Evolutionary conservation across 2,329 filamentous ascomycete species (phyloP).

Genomic region (Ophiostoma montium): DNA sequence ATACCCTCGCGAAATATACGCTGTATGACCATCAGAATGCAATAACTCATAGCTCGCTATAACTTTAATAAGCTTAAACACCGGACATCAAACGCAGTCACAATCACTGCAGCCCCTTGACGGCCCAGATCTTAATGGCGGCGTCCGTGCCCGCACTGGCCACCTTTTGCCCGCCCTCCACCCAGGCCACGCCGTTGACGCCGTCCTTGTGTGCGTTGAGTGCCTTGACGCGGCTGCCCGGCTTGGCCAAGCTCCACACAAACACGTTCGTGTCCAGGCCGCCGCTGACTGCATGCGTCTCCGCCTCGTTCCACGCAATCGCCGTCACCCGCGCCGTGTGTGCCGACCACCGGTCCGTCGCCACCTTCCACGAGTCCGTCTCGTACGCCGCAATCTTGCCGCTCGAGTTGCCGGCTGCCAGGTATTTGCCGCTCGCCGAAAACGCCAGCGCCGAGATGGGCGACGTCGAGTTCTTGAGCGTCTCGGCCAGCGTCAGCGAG

Average conservation of each 20-base stretch:
- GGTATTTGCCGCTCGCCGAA: slow-evolving; percentile 57
- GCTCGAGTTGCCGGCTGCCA: slow-evolving; percentile 70
- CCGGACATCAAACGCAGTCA: too few relatives aligned
- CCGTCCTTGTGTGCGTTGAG: slow-evolving; percentile 92
- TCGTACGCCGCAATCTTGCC: slow-evolving; percentile 83
- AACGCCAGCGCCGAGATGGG: slow-evolving; percentile 72
- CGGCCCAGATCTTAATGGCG: slow-evolving; percentile 76
- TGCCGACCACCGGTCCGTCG: slow-evolving; percentile 58
- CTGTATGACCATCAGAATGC: too few relatives aligned
- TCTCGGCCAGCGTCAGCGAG: slow-evolving; percentile 37
- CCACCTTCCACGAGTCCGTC: slow-evolving; percentile 45
- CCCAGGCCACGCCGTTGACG: slow-evolving; percentile 73
- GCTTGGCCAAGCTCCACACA: slow-evolving; percentile 76
- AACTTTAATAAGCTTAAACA: too few relatives aligned
- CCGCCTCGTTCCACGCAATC: slow-evolving; percentile 62
- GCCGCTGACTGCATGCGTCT: slow-evolving; percentile 69
- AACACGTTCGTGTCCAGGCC: slow-evolving; percentile 84
- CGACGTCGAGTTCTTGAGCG: slow-evolving; percentile 54
- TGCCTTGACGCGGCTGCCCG: slow-evolving; percentile 71
- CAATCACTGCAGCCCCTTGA: slow-evolving; percentile 37
- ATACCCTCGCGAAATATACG: too few relatives aligned
- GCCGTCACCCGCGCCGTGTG: slow-evolving; percentile 44
- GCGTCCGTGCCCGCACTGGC: slow-evolving; percentile 78
- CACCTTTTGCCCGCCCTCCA: slow-evolving; percentile 49
- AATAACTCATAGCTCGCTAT: too few relatives aligned